phyloP scores from a whole-genome alignment of 2,329 filamentous ascomycete species.

The Beauveria asiatica region DNA sequence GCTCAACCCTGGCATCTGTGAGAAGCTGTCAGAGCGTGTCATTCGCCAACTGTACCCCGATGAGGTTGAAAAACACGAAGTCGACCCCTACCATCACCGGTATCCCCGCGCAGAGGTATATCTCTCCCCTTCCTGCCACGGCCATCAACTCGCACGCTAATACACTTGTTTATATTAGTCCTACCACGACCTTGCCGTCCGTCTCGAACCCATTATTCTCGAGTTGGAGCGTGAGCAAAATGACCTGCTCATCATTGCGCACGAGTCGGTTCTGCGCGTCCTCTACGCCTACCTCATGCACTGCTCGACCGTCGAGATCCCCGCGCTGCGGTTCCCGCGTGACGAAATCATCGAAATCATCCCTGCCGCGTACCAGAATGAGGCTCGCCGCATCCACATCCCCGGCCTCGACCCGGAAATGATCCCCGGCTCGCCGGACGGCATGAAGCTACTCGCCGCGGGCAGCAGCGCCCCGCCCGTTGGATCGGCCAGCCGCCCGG shows the following conservation, averaged over 20 bases:
- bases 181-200: slow-evolving; percentile 96
- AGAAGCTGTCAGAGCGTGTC: slow-evolving; percentile 77
- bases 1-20: slow-evolving; percentile 91
- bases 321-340: slow-evolving; percentile 83
- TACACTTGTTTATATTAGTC: slow-evolving; percentile 48
- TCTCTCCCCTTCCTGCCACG: not conserved
- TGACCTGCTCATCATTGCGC: slow-evolving; percentile 94
- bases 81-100: slow-evolving; percentile 92
- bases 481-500: slow-evolving; percentile 11
- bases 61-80: slow-evolving; percentile 85
- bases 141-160: slow-evolving; percentile 3
- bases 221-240: slow-evolving; percentile 95
- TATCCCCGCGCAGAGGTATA: slow-evolving; percentile 87
- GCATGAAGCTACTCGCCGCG: slow-evolving; percentile 69
- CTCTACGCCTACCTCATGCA: slow-evolving; percentile 98
- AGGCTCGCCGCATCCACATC: slow-evolving; percentile 84
- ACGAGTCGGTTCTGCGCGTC: slow-evolving; percentile 94
- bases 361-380: slow-evolving; percentile 93
- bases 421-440: slow-evolving; percentile 70
- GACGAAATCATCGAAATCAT: slow-evolving; percentile 99
- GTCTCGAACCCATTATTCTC: slow-evolving; percentile 93
- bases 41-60: slow-evolving; percentile 80
- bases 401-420: slow-evolving; percentile 57
- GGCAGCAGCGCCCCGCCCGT: slow-evolving; percentile 17
- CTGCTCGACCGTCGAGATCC: slow-evolving; percentile 91